phyloP scores from a whole-genome alignment of 441 rosid species.

The Pelargonium exstipulatum region DNA sequence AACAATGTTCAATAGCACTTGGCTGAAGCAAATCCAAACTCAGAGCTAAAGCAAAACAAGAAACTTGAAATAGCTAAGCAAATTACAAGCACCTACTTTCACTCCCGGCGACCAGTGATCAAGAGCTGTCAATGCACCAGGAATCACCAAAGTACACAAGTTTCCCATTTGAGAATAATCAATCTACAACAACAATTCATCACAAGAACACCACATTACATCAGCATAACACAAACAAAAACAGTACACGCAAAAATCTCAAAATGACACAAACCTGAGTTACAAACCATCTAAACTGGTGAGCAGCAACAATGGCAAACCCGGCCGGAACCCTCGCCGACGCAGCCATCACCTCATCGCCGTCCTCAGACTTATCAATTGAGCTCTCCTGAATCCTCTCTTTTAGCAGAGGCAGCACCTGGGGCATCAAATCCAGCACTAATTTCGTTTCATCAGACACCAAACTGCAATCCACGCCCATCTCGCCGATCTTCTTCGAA shows the following conservation, averaged over 20 bases:
- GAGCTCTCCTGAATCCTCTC: slow-evolving; percentile 59
- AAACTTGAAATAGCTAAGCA: background rate
- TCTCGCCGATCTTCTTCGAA: slow-evolving; percentile 24
- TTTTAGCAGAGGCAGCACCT: slow-evolving; percentile 51
- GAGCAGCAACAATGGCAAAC: slow-evolving; percentile 56
- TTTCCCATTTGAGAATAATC: slow-evolving; percentile 43
- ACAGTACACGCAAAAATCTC: background rate
- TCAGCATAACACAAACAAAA: slow-evolving; percentile 10
- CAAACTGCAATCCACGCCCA: slow-evolving; percentile 15
- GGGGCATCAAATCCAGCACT: slow-evolving; percentile 48
- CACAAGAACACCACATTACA: background rate
- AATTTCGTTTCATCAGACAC: slow-evolving; percentile 28
- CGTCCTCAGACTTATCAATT: slow-evolving; percentile 43
- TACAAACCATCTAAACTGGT: slow-evolving; percentile 76
- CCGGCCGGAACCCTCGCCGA: slow-evolving; percentile 68
- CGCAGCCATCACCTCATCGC: slow-evolving; percentile 47
- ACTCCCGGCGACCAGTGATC: slow-evolving; percentile 90
- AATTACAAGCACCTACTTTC: slow-evolving; percentile 44
- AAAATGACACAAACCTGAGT: slow-evolving; percentile 47
- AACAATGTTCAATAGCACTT: too few species aligned
- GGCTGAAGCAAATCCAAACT: too few species aligned
- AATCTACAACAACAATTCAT: slow-evolving; percentile 33
- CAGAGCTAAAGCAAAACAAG: too few species aligned
- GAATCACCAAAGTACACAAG: slow-evolving; percentile 57
- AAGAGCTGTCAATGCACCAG: slow-evolving; percentile 81